Conservation (phyloP, 371 early-diverging fungal species). For the Zancudomyces culisetae region DNA sequence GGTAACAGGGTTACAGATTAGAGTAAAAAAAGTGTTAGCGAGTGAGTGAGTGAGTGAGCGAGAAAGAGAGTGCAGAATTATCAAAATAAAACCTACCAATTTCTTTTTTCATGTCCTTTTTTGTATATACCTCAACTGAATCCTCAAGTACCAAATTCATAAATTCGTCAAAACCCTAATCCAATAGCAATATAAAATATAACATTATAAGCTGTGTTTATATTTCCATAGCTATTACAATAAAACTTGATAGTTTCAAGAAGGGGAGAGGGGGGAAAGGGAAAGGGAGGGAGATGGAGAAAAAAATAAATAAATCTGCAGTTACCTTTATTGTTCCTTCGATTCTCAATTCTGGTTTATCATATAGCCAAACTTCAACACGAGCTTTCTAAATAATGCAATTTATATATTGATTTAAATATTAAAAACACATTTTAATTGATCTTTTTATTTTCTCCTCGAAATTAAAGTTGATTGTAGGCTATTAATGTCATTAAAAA, state of each 20-base stretch:
- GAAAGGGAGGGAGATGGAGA: neutral
- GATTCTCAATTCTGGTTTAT: slow-evolving; percentile 64
- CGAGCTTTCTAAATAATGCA: slow-evolving; percentile 53
- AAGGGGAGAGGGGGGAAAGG: neutral
- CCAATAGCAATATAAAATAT: neutral
- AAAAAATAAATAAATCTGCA: slow-evolving; percentile 24
- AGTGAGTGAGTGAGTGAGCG: neutral
- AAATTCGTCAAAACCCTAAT: slow-evolving; percentile 91
- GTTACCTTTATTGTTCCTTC: slow-evolving; percentile 70
- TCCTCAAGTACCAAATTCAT: slow-evolving; percentile 88
- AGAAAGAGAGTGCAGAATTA: neutral
- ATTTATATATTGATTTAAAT: too few relatives aligned
- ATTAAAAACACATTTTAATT: too few relatives aligned
- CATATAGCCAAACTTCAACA: slow-evolving; percentile 86
- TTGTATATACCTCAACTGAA: slow-evolving; percentile 60
- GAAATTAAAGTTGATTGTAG: too few relatives aligned
- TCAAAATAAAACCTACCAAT: slow-evolving; percentile 25
- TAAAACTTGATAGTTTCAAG: too few relatives aligned
- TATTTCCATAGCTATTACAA: too few relatives aligned
- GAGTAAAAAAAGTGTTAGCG: neutral
- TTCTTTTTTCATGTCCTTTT: slow-evolving; percentile 46
- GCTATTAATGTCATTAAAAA: too few relatives aligned
- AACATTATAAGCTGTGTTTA: too few relatives aligned
- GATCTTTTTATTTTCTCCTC: too few relatives aligned
- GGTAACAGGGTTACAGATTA: too few relatives aligned